Evolutionary conservation across 2,329 filamentous ascomycete species (phyloP), one percentile per base, ranked within the genome.

Genomic region (Cladosporium sp.): DNA sequence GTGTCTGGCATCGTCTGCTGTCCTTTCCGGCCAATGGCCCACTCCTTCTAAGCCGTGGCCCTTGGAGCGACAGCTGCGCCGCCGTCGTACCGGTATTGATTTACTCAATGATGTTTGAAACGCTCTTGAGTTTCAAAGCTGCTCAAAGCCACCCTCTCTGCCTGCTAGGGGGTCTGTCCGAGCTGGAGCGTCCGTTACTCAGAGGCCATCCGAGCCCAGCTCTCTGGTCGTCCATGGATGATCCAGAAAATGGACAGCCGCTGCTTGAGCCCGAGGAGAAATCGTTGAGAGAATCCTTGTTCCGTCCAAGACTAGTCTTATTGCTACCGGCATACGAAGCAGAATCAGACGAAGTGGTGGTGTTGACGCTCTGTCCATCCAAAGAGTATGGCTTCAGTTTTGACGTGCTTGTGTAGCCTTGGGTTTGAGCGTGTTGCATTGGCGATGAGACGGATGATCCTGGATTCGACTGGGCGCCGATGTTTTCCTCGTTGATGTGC

Each of bases 401-500:
- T 15, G 45, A 18, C 12, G 32, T 15, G 12, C 12, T 7, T 4
- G 32, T 35, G 22, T 27, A 27, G 22, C 4, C 4, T 27, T 27
- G 22, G 32, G n/a, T 35, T 7, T 35, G 32, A 4, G 32, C 12
- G 11, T 35, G 32, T 13, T 18, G 36, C 9, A 48, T 27, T 12
- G 45, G 45, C 45, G 45, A 48, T 2, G 45, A 16, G 11, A 27
- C 27, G 13, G 45, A 35, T 18, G 45, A 40, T 12, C 16, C n/a
- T 7, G 45, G 36, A n/a, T 40, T 40, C 4, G 45, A 36, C 16
- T 32, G 38, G 8, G 9, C 12, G 27, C 45, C 45, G 3, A 48
- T 39, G 29, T 8, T 48, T 7, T 48, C 38, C 19, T 50, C 47
- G 47, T 42, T 29, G 32, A 54, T 43, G 38, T 89, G 86, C 84